Conservation (phyloP, 345 rosid species). For the Citrus unshiu region DNA sequence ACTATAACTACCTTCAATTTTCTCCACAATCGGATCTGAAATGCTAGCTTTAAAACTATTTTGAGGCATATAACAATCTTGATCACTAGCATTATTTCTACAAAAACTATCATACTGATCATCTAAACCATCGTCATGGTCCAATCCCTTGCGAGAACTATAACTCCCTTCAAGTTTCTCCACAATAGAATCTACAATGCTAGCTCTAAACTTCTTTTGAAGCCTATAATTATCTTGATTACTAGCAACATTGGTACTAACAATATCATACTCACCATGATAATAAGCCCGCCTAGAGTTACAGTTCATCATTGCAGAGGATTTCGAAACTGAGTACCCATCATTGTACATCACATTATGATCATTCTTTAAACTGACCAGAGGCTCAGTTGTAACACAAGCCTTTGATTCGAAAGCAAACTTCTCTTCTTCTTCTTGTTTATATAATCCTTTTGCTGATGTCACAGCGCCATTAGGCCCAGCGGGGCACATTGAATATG, state of each 20-base stretch:
- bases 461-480: neutral
- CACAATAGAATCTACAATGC: constrained; percentile 13
- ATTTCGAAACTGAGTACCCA: neutral
- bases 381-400: neutral
- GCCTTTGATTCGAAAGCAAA: neutral
- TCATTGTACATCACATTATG: neutral
- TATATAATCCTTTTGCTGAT: neutral
- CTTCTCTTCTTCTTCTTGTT: neutral
- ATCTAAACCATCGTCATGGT: neutral
- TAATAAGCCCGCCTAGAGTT: neutral
- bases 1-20: neutral
- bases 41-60: constrained; percentile 7
- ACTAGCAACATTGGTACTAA: neutral
- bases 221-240: neutral
- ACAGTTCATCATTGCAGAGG: neutral
- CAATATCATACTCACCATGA: neutral
- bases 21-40: constrained; percentile 15
- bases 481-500: neutral
- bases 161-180: neutral
- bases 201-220: neutral
- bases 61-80: neutral
- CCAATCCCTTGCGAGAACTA: neutral
- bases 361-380: neutral
- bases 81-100: too few species aligned
- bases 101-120: too few species aligned